phyloP scores from a whole-genome alignment of 371 early-diverging fungal genomes.

The Rhizomucor pusillus region DNA sequence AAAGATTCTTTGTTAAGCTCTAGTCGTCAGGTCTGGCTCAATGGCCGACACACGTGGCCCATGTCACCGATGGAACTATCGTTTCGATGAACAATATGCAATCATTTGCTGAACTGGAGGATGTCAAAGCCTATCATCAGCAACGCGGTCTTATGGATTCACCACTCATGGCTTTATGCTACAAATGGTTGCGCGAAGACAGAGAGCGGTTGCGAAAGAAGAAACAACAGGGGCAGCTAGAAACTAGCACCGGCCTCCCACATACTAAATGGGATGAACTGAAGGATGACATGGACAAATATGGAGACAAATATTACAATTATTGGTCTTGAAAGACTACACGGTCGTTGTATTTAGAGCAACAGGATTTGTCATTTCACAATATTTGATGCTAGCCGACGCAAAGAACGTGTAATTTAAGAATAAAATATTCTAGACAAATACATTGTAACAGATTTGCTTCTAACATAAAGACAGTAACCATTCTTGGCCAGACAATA shows the following conservation, averaged over 20 bases:
- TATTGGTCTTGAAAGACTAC: too few species aligned
- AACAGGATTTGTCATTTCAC: too few species aligned
- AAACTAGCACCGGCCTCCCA: constrained; percentile 38
- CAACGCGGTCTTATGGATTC: constrained; percentile 47
- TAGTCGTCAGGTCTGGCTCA: constrained; percentile 25
- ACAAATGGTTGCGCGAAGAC: constrained; percentile 41
- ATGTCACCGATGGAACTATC: constrained; percentile 62
- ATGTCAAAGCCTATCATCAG: constrained; percentile 26
- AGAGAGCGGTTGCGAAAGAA: constrained; percentile 26
- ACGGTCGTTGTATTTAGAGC: too few species aligned
- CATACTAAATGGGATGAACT: constrained; percentile 71
- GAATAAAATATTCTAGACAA: too few species aligned
- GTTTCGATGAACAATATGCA: constrained; percentile 22
- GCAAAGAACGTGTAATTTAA: too few species aligned
- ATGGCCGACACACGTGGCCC: constrained; percentile 78
- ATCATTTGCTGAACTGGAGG: constrained; percentile 53
- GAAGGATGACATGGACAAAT: constrained; percentile 66
- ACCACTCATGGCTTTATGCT: constrained; percentile 62
- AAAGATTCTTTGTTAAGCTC: too few species aligned
- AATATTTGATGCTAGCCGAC: too few species aligned
- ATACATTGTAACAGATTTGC: too few species aligned
- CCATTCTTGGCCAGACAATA: too few species aligned
- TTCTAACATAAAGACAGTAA: too few species aligned
- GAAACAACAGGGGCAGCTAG: constrained; percentile 15
- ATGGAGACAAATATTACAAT: constrained; percentile 67